phyloP scores from a whole-genome alignment of 2,329 filamentous ascomycete genomes.

The Cladophialophora chaetospira region DNA sequence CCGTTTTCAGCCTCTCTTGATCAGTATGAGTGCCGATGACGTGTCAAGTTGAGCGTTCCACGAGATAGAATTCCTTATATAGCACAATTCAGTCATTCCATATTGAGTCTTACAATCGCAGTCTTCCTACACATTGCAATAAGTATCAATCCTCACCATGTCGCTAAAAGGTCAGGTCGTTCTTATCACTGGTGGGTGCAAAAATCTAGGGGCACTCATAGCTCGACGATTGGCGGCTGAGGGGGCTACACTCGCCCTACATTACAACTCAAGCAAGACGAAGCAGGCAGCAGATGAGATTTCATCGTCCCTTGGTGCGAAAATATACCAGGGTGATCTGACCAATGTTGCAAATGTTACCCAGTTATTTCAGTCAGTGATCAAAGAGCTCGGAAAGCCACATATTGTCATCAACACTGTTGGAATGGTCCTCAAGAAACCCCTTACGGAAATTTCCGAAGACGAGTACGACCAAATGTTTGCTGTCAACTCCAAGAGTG shows the following conservation, averaged over 20 bases:
- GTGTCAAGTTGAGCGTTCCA: too few species aligned
- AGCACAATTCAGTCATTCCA: too few species aligned
- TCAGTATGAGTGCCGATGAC: too few species aligned
- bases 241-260: constrained; percentile 42
- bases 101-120: too few species aligned
- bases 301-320: constrained; percentile 40
- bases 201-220: constrained; percentile 46
- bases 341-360: constrained; percentile 45
- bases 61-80: too few species aligned
- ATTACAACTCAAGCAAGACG: constrained; percentile 47
- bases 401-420: constrained; percentile 56
- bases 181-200: constrained; percentile 47
- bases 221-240: constrained; percentile 41
- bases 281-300: constrained; percentile 44
- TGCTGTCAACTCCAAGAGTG: constrained; percentile 50
- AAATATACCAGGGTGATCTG: constrained; percentile 49
- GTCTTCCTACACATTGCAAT: background rate
- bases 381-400: constrained; percentile 47
- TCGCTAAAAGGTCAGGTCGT: constrained; percentile 44
- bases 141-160: constrained; percentile 30
- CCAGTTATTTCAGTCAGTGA: constrained; percentile 44
- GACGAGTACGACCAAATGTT: constrained; percentile 53
- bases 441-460: constrained; percentile 47
- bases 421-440: constrained; percentile 54
- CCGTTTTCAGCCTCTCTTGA: too few species aligned